Conservation (phyloP, 495 filamentous ascomycete genomes). For the Jackrogersella minutella region DNA sequence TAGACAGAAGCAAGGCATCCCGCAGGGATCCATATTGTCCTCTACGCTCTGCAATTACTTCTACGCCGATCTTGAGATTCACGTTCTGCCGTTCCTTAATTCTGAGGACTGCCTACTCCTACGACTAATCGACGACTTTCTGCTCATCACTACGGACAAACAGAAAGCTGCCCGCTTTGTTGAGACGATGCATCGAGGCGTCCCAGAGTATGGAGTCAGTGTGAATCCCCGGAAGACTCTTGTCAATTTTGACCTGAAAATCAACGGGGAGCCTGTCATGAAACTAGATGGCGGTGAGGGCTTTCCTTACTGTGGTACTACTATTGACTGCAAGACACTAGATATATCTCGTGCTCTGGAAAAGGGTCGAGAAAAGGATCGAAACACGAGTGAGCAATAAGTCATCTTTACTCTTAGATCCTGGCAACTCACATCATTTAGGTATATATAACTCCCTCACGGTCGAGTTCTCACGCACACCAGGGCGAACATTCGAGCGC, state of each 20-base stretch:
- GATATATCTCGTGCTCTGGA: slow-evolving; percentile 61
- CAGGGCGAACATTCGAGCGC: slow-evolving; percentile 77
- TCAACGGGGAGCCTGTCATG: slow-evolving; percentile 64
- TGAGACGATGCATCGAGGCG: slow-evolving; percentile 77
- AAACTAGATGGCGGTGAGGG: slow-evolving; percentile 53
- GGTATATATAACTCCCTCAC: slow-evolving; percentile 72
- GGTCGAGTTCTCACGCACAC: slow-evolving; percentile 72
- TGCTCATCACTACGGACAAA: slow-evolving; percentile 78
- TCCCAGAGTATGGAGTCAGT: slow-evolving; percentile 78
- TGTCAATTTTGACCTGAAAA: slow-evolving; percentile 78
- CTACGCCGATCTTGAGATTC: slow-evolving; percentile 83
- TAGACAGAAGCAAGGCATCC: slow-evolving; percentile 86
- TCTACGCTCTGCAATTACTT: slow-evolving; percentile 91
- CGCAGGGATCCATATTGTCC: slow-evolving; percentile 90
- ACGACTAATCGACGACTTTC: slow-evolving; percentile 89
- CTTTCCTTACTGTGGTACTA: slow-evolving; percentile 89
- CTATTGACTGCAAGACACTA: slow-evolving; percentile 79
- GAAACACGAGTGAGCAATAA: slow-evolving; percentile 38
- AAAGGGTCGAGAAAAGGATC: slow-evolving; percentile 34
- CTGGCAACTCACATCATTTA: slow-evolving; percentile 31
- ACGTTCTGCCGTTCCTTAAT: slow-evolving; percentile 71
- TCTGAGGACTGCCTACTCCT: slow-evolving; percentile 70
- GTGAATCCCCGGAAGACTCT: slow-evolving; percentile 82
- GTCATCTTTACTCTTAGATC: neutral
- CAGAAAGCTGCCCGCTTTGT: slow-evolving; percentile 74